These are phyloP conservation scores for Ilex asprella DNA, from an alignment of 257 asterid genomes.

Conservation along the genomic window DNA sequence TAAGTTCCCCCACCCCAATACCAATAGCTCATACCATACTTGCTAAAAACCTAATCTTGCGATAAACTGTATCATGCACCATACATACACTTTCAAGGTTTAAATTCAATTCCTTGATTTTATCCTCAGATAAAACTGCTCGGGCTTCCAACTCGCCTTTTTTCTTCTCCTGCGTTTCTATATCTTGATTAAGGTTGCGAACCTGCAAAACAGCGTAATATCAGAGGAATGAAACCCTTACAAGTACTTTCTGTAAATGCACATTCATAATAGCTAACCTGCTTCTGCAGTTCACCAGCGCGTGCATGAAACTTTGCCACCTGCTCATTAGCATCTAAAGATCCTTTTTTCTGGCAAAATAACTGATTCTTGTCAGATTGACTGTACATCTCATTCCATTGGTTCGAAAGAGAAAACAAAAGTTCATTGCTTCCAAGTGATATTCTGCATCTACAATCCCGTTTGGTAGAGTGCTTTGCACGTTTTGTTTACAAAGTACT, in stretches of 20 bases:
- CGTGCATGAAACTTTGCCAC: constrained; percentile 27
- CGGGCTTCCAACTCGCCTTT: constrained; percentile 24
- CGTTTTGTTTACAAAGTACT: too few species aligned
- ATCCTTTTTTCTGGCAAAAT: constrained; percentile 21
- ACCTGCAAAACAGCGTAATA: constrained; percentile 19
- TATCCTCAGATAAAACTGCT: constrained; percentile 28
- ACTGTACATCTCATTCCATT: not conserved
- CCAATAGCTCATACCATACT: too few species aligned
- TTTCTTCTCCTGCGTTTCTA: constrained; percentile 32
- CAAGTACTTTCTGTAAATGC: not conserved
- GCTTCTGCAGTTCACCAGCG: constrained; percentile 30
- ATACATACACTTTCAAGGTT: constrained; percentile 38
- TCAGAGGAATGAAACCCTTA: not conserved
- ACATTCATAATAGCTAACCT: constrained; percentile 22
- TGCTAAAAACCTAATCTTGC: too few species aligned
- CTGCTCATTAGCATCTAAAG: constrained; percentile 21
- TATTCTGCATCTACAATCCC: too few species aligned
- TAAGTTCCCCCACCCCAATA: too few species aligned
- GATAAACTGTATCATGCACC: too few species aligned
- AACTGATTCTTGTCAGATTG: not conserved
- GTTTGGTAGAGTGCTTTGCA: too few species aligned
- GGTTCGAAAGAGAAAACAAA: not conserved
- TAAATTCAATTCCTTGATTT: constrained; percentile 27
- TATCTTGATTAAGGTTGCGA: constrained; percentile 29
- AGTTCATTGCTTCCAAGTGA: too few species aligned